phyloP scores from a whole-genome alignment of 768 basidiomycete species.

The Macrolepiota dolichaula region DNA sequence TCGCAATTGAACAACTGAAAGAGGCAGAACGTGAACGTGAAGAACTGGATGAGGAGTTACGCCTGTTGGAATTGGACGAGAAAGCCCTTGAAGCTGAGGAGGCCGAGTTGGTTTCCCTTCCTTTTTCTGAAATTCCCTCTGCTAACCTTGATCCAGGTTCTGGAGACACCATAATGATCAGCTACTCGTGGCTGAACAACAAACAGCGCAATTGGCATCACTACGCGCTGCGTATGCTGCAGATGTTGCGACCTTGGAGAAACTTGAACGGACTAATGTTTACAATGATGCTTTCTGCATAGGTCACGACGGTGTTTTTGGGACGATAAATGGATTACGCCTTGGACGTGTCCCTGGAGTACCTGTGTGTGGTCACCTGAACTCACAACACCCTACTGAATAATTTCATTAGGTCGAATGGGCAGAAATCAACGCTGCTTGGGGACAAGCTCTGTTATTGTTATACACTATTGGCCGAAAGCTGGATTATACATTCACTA shows the following conservation, averaged over 20 bases:
- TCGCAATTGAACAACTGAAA: constrained; percentile 72
- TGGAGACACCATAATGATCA: constrained; percentile 81
- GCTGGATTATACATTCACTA: constrained; percentile 83
- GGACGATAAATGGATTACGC: constrained; percentile 96
- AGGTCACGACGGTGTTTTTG: constrained; percentile 91
- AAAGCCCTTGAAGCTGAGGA: constrained; percentile 79
- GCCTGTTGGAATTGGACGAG: constrained; percentile 72
- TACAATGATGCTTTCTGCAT: constrained; percentile 97
- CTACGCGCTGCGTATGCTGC: constrained; percentile 76
- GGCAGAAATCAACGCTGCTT: constrained; percentile 98
- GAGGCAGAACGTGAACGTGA: constrained; percentile 74
- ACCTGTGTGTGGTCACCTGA: constrained; percentile 46
- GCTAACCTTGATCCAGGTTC: constrained; percentile 48
- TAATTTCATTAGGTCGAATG: constrained; percentile 74
- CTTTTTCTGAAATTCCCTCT: constrained; percentile 2
- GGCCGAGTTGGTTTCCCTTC: constrained; percentile 55
- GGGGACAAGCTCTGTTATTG: constrained; percentile 93
- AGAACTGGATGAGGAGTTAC: constrained; percentile 71
- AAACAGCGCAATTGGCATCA: constrained; percentile 65
- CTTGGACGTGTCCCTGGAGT: constrained; percentile 84
- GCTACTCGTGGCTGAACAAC: constrained; percentile 58
- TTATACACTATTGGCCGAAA: constrained; percentile 90
- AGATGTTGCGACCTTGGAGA: constrained; percentile 74
- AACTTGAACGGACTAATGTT: constrained; percentile 88
- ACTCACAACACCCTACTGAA: constrained; percentile 7